Evolutionary conservation across 352 stramenopile genomes (phyloP), one percentile per base, ranked within the genome.

Genomic region (Globisporangium perplexum): DNA sequence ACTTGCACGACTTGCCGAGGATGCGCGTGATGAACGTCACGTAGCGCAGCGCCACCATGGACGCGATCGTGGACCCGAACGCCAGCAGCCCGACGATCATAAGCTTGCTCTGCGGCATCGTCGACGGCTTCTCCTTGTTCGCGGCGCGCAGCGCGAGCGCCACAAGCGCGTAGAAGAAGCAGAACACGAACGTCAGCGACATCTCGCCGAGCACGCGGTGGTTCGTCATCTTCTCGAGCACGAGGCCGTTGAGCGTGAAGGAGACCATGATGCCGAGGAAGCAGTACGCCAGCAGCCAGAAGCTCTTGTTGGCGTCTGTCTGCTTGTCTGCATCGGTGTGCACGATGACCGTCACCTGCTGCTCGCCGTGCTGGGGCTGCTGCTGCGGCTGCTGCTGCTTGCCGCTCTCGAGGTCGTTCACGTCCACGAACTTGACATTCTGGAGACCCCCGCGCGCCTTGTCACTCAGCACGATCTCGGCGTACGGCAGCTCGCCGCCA

Each of bases 1-100:
- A 89, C 66, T 92, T 92, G 77, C 83, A 94, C 53, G 81, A 91
- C 69, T 94, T 94, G 71, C 82, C 83, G 28, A 94, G 55, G 50
- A 91, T 89, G 12, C 83, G 77, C 24, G 83, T 93, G 54, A 93
- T 89, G 68, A 91, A 92, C 43, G 80, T 88, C 45, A 92, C 78
- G 59, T 94, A 94, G 17, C 83, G 83, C 23, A 94, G 59, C 44
- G 80, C 75, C 39, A 90, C 73, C 74, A 94, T 90, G 8, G 83
- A 94, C 50, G 79, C 71, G 57, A 92, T 87, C 28, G 79, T 92
- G 17, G 83, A 92, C 11, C 76, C 67, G 49, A 94, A 94, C 4
- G 82, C 82, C 10, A 91, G 52, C 15, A 78, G 62, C 26, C 82
- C 79, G 0, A 94, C 76, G 22, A 89, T 55, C 1, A 68, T 62